Evolutionary conservation across 768 basidiomycete species (phyloP).

Genomic region (Pholiota molesta): DNA sequence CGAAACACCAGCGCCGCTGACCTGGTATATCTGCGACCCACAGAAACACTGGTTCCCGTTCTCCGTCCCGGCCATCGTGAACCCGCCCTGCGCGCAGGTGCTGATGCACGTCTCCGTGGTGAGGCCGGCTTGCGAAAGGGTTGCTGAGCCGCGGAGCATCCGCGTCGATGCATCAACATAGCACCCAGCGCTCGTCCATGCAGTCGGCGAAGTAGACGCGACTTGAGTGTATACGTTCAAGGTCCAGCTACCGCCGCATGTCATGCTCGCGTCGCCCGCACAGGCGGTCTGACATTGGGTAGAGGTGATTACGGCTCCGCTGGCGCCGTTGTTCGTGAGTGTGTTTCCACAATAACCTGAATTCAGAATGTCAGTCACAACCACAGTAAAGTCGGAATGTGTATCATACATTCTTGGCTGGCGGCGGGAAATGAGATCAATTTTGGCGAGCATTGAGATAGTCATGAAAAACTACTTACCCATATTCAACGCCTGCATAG

Average conservation of each 20-base stretch:
- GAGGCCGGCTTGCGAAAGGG: constrained; percentile 25
- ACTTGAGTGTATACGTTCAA: constrained; percentile 31
- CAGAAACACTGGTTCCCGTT: constrained; percentile 39
- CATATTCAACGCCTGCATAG: constrained; percentile 37
- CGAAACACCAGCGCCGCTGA: constrained; percentile 23
- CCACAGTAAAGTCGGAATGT: no score
- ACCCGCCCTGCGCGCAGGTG: constrained; percentile 31
- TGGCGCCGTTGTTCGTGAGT: constrained; percentile 34
- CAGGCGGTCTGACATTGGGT: constrained; percentile 25
- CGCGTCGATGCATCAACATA: constrained; percentile 31
- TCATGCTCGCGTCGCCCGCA: constrained; percentile 29
- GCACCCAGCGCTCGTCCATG: constrained; percentile 36
- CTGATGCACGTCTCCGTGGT: constrained; percentile 32
- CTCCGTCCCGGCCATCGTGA: constrained; percentile 36
- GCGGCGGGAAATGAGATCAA: not conserved
- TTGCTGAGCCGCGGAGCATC: constrained; percentile 29
- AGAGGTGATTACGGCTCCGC: constrained; percentile 24
- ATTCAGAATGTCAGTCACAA: not conserved
- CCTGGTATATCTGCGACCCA: constrained; percentile 29
- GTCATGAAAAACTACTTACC: constrained; percentile 18
- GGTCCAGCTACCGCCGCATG: constrained; percentile 37
- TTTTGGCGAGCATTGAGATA: not conserved
- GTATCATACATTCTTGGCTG: constrained; percentile 5
- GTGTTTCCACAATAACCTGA: constrained; percentile 23
- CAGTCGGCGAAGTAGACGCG: constrained; percentile 1